Conservation (phyloP, 176 grass and related monocot species). For the Carex littledalei region DNA sequence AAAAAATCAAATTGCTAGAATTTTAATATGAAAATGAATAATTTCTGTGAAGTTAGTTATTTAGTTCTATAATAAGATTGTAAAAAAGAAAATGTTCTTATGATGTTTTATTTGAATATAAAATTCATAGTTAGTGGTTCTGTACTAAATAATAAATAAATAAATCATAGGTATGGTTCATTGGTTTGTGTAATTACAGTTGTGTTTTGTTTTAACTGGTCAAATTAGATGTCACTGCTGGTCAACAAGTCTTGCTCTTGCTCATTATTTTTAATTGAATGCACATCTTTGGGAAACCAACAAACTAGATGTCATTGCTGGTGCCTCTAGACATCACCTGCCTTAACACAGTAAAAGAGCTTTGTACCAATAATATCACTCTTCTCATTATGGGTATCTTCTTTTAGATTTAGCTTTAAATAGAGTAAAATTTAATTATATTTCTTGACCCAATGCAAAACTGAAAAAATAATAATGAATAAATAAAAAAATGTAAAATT, state of each 20-base stretch:
- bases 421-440: neutral
- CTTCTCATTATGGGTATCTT: neutral
- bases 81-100: no score
- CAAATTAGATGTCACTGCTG: neutral
- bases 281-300: neutral
- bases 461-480: neutral
- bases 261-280: neutral
- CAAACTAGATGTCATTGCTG: neutral
- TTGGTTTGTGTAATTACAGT: neutral
- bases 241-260: neutral
- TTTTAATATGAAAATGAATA: no score
- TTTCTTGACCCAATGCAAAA: neutral
- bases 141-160: no score
- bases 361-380: no score
- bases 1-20: no score
- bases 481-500: neutral
- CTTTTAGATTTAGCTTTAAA: neutral
- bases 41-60: no score
- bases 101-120: no score
- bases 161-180: neutral
- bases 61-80: no score
- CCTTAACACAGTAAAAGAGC: neutral
- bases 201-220: slow-evolving; percentile 10
- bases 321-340: neutral
- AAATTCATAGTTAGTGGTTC: no score